Conservation (phyloP, 176 grass and related monocot species). For the Aegilops longissima region DNA sequence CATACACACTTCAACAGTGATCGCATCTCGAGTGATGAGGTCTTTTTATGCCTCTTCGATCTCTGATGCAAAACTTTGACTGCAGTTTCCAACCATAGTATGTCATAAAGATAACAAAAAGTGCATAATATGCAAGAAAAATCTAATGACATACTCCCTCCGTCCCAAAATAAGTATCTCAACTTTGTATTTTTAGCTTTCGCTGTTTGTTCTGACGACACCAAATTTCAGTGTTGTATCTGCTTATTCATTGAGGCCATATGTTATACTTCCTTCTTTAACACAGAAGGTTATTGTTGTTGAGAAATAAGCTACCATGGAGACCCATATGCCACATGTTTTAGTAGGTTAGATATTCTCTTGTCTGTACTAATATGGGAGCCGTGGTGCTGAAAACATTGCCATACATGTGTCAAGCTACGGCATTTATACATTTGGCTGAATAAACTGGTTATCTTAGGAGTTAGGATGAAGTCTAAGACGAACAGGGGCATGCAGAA, state of each 20-base stretch:
- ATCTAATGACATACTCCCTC: not conserved
- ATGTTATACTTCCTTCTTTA: not conserved
- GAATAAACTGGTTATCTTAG: constrained; percentile 38
- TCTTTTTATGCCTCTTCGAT: not conserved
- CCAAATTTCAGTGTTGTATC: not conserved
- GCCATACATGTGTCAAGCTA: constrained; percentile 24
- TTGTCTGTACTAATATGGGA: not conserved
- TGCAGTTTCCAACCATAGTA: not conserved
- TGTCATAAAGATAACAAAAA: not conserved
- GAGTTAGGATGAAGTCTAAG: constrained; percentile 69
- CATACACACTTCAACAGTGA: no score
- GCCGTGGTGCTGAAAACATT: constrained; percentile 19
- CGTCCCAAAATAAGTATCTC: no score
- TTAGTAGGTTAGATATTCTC: not conserved
- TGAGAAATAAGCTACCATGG: not conserved
- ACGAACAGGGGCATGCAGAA: constrained; percentile 62
- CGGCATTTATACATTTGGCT: constrained; percentile 15
- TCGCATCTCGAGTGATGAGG: not conserved
- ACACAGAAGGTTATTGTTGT: not conserved
- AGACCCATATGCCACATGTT: not conserved
- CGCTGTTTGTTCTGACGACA: not conserved
- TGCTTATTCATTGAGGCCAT: not conserved
- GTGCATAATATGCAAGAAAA: not conserved
- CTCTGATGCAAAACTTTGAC: not conserved
- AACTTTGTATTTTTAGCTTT: not conserved